Evolutionary conservation across 179 eudicot genomes (phyloP).

Genomic region (Beta lomatogona): DNA sequence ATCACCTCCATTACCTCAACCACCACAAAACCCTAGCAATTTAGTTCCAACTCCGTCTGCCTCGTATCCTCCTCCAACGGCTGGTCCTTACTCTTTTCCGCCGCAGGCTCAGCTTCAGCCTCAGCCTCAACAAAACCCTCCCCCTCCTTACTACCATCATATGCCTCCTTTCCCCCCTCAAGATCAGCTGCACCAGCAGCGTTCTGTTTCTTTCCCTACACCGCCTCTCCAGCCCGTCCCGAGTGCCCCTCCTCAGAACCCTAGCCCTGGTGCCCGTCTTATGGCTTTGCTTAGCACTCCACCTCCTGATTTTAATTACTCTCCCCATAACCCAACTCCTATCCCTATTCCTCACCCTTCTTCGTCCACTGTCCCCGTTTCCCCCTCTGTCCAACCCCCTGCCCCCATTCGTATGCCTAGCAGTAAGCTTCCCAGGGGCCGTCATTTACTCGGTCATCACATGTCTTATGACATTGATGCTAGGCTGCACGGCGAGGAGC

Average conservation of each 20-base stretch:
- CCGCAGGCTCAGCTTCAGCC: conserved; percentile 29
- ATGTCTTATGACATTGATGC: conserved; percentile 71
- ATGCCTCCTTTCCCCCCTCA: conserved; percentile 33
- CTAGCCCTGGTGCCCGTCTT: conserved; percentile 62
- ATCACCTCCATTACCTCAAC: conserved; percentile 20
- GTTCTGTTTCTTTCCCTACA: conserved; percentile 66
- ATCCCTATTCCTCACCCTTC: conserved; percentile 41
- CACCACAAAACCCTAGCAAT: conserved; percentile 53
- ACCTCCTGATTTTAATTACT: conserved; percentile 37
- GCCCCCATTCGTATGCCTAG: conserved; percentile 66
- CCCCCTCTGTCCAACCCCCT: conserved; percentile 37
- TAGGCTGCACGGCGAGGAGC: conserved; percentile 83
- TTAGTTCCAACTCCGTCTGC: conserved; percentile 53
- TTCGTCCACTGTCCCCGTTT: conserved; percentile 40
- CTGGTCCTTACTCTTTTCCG: conserved; percentile 52
- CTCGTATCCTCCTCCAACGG: conserved; percentile 73
- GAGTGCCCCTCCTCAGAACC: conserved; percentile 45
- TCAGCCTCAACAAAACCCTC: conserved; percentile 6
- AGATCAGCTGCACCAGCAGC: conserved; percentile 47
- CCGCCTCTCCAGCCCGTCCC: conserved; percentile 66
- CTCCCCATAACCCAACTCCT: conserved; percentile 43
- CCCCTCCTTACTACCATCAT: conserved; percentile 45
- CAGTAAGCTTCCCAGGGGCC: conserved; percentile 80
- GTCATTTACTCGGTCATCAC: conserved; percentile 68
- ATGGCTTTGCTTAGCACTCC: conserved; percentile 78